These are phyloP conservation scores for Nicotiana knightiana DNA, from an alignment of 257 asterid species.

Conservation along the genomic window DNA sequence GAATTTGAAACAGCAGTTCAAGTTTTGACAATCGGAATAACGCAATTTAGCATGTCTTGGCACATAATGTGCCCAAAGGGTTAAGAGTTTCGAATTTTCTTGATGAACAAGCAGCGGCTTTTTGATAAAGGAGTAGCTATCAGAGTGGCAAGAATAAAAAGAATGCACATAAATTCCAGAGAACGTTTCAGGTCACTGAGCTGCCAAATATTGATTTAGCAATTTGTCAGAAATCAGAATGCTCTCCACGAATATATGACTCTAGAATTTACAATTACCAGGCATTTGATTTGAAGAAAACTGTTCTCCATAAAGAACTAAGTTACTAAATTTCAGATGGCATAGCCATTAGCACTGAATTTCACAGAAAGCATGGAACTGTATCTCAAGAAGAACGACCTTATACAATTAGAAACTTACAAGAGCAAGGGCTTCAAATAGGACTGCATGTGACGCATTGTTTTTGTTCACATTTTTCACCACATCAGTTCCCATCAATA, in stretches of 20 bases:
- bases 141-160: neutral
- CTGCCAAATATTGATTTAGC: too few species aligned
- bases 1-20: neutral
- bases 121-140: neutral
- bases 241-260: too few species aligned
- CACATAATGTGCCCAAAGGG: neutral
- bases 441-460: constrained; percentile 99
- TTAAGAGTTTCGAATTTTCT: neutral
- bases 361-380: neutral
- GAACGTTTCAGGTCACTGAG: too few species aligned
- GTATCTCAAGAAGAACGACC: neutral
- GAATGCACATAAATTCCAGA: too few species aligned
- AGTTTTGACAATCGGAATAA: neutral
- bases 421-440: constrained; percentile 98
- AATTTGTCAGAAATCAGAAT: too few species aligned
- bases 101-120: neutral
- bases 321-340: neutral
- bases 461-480: constrained; percentile 99
- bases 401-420: constrained; percentile 35
- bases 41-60: neutral
- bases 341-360: neutral
- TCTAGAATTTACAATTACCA: too few species aligned
- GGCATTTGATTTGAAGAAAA: neutral
- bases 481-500: constrained; percentile 98
- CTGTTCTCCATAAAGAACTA: neutral